Evolutionary conservation across 129 eudicot genomes (phyloP), one percentile per base, ranked within the genome.

Genomic region (Rutidosis leptorrhynchoides): DNA sequence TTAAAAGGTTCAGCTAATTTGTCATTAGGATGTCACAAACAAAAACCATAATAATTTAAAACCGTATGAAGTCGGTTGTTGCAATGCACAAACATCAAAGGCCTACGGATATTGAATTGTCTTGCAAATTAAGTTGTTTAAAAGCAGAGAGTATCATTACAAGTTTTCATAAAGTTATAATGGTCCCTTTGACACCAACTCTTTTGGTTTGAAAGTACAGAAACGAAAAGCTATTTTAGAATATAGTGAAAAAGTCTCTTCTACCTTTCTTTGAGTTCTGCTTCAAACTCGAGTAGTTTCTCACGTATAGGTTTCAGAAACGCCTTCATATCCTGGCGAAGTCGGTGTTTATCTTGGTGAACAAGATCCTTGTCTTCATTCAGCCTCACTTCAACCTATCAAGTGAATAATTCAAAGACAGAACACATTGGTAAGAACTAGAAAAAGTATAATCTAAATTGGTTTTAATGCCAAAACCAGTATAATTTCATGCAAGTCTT

Each of bases 201-300:
- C 57, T 69, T 70, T 45, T 49, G 2, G 46, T 25, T 24, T 25
- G 7, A 29, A 70, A 27, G 3, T 53, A 58, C 43, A 8, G 4
- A 58, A 70, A 70, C 75, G 68, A 67, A 46, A 17, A 16, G 66
- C 42, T 26, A 37, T 56, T 24, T 24, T 3, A 42, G 65, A 46
- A 64, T 22, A 43, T n/a, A 9, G 5, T 17, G 19, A 67, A n/a
- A 12, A 1, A 11, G 8, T 52, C 42, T 10, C 14, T 42, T 23
- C 78, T 80, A 88, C 76, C 91, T 78, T 21, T 78, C 92, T 80
- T 78, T 88, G 21, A 88, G 92, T 73, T 88, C 96, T 51, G 80
- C 82, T 75, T 88, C 96, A 62, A 88, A 88, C 68, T 77, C 81
- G 1, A 62, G 77, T 64, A 84, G 57, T 71, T 84, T 84, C 74